Percentiles rank a stretch among this genome's conserved stretches.
Evolutionary conservation across 495 filamentous ascomycete genomes (phyloP).

Genomic region (Penicillium ucsense): DNA sequence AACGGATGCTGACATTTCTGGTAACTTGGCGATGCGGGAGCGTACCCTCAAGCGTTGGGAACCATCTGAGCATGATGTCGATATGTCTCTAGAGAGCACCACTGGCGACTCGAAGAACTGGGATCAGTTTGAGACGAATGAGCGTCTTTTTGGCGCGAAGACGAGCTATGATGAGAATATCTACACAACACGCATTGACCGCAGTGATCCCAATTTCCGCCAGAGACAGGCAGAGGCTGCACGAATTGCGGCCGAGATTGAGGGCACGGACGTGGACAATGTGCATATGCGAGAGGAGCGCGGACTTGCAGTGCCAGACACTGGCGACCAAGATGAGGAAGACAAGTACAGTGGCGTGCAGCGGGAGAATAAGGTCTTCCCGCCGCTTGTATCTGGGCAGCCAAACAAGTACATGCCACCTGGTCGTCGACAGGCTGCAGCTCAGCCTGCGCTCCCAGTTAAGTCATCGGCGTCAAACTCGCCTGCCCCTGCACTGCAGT

Average conservation of each 20-base stretch:
- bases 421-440: constrained; percentile 68
- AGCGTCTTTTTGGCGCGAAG: constrained; percentile 74
- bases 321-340: constrained; percentile 76
- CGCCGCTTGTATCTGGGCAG: constrained; percentile 51
- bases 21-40: constrained; percentile 56
- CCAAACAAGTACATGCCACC: constrained; percentile 85
- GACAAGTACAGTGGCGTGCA: constrained; percentile 93
- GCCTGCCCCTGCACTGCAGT: constrained; percentile 1
- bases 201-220: constrained; percentile 67
- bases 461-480: constrained; percentile 11
- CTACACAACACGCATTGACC: constrained; percentile 87
- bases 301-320: constrained; percentile 54
- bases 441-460: constrained; percentile 58
- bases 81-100: constrained; percentile 59
- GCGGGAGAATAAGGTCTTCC: constrained; percentile 56
- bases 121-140: constrained; percentile 93
- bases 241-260: constrained; percentile 82
- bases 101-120: constrained; percentile 44
- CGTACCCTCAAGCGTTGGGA: constrained; percentile 80
- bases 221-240: constrained; percentile 68
- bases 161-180: constrained; percentile 86
- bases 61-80: constrained; percentile 49
- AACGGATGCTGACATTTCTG: constrained; percentile 84
- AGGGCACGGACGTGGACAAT: constrained; percentile 56
- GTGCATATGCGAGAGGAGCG: constrained; percentile 83